These are phyloP conservation scores for Physcia stellaris DNA, from an alignment of 495 filamentous ascomycete species.

Conservation along the genomic window DNA sequence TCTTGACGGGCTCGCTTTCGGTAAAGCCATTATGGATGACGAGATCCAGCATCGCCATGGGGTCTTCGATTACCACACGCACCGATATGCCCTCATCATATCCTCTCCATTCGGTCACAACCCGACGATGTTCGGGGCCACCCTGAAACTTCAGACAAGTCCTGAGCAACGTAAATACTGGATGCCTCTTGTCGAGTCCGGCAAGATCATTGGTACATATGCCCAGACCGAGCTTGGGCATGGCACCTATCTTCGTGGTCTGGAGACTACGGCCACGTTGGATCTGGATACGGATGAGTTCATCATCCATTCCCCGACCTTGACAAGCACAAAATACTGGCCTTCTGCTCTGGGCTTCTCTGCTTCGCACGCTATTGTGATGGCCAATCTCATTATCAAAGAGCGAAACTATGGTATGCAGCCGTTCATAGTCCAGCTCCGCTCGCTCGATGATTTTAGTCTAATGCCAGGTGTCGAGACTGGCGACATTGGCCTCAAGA, in stretches of 20 bases:
- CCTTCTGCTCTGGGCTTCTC: conserved; percentile 16
- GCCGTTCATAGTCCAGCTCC: conserved; percentile 34
- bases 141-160: too few relatives aligned
- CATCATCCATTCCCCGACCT: conserved; percentile 17
- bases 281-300: conserved; percentile 16
- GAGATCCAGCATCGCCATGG: too few relatives aligned
- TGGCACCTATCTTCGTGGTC: conserved; percentile 14
- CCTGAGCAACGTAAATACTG: too few relatives aligned
- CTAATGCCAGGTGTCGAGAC: conserved; percentile 29
- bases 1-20: too few relatives aligned
- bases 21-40: too few relatives aligned
- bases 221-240: conserved; percentile 17
- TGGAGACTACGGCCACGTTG: conserved; percentile 20
- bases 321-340: conserved; percentile 20
- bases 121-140: too few relatives aligned
- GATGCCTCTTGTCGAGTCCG: too few relatives aligned
- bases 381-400: not conserved
- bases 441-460: conserved; percentile 29
- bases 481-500: conserved; percentile 36
- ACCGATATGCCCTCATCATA: too few relatives aligned
- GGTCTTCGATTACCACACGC: too few relatives aligned
- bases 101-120: too few relatives aligned
- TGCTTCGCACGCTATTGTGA: conserved; percentile 1
- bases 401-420: conserved; percentile 25
- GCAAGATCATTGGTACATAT: too few relatives aligned